phyloP scores from a whole-genome alignment of 129 eudicot species.

The Mikania micrantha region DNA sequence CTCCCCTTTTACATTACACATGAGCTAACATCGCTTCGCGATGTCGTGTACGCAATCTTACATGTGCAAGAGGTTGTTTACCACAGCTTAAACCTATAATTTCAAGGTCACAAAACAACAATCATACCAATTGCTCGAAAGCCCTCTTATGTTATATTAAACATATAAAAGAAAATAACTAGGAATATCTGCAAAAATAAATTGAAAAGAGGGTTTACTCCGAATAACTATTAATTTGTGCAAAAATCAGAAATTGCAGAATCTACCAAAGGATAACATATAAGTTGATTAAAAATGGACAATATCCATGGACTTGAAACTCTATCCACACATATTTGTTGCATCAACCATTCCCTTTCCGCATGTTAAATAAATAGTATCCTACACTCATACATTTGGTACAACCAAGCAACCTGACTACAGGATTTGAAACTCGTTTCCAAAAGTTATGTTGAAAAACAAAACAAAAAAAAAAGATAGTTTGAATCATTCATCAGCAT shows the following conservation, averaged over 20 bases:
- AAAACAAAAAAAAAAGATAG: constrained; percentile 2
- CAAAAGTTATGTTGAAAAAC: background rate
- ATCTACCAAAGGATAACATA: constrained; percentile 4
- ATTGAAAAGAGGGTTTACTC: too few species aligned
- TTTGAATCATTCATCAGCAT: constrained; percentile 13
- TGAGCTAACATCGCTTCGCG: too few species aligned
- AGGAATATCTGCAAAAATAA: too few species aligned
- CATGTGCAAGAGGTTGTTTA: too few species aligned
- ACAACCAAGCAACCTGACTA: constrained; percentile 27
- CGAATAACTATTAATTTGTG: too few species aligned
- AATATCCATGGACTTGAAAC: constrained; percentile 2
- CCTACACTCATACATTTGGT: constrained; percentile 21
- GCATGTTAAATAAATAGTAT: background rate
- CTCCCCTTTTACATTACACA: too few species aligned
- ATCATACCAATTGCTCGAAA: too few species aligned
- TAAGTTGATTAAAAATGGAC: background rate
- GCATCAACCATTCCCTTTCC: constrained; percentile 22
- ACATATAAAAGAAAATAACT: too few species aligned
- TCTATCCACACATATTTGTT: constrained; percentile 13
- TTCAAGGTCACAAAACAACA: too few species aligned
- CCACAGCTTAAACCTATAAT: too few species aligned
- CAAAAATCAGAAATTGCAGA: constrained; percentile 16
- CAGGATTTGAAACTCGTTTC: constrained; percentile 12
- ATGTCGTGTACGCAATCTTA: too few species aligned
- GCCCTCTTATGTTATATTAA: too few species aligned